Evolutionary conservation across 352 stramenopile genomes (phyloP), one percentile per base, ranked within the genome.

Genomic region (Phytophthora capsici): DNA sequence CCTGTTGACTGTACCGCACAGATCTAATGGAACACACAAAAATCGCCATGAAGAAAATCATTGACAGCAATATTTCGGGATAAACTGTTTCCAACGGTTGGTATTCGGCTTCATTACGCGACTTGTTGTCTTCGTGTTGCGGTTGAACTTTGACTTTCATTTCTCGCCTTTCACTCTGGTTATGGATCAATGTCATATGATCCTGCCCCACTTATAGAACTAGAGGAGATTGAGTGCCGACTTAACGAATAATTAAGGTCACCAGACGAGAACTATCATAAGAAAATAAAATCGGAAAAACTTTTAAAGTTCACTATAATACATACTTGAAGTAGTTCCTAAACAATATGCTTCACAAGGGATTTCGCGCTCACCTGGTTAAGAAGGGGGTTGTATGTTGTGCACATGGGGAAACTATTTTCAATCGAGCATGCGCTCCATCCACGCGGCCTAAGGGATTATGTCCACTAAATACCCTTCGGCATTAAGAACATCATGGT

Each of bases 181-280:
- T n/a, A n/a, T 67, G 48, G 3, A 62, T 61, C 20, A 77, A 23
- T 2, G 58, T 64, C 46, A 61, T 44, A 34, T 84, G 14, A 72
- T 76, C 1, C 71, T 71, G 16, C 43, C 48, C 73, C 78, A 85
- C 55, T 84, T 85, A 50, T 69, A 77, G 1, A 88, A 41, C 0
- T 71, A 78, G 1, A 85, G 46, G 1, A 67, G 17, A 26, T 80
- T 78, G 6, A 88, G 68, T 8, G 47, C 66, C 2, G 52, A 73
- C 20, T 84, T 85, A 17, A 73, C 60, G 14, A 71, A 54, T 0
- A 86, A 30, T 6, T 34, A 61, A n/a, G n/a, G 0, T 47, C 44
- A 0, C 57, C 40, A 0, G 73, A 66, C 19, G 58, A 71, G 56
- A 89, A 71, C 46, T 77, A n/a, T n/a, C n/a, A n/a, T n/a, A n/a